Evolutionary conservation across 768 basidiomycete genomes (phyloP), one percentile per base, ranked within the genome.

Genomic region (Tephrocybe sp.): DNA sequence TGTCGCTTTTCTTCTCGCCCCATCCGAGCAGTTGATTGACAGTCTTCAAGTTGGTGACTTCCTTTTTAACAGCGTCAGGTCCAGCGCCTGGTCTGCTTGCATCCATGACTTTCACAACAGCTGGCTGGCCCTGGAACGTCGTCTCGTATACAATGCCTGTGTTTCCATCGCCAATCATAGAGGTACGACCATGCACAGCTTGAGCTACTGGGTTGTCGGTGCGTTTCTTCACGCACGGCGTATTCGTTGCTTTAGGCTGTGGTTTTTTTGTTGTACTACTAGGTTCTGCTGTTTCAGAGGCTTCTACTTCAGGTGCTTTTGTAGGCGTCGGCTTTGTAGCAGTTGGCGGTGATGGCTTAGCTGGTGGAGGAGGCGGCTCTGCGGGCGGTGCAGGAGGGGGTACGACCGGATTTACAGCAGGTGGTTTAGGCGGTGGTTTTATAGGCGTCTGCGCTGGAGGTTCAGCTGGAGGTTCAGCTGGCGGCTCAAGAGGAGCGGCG

Each of bases 1-100:
- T 39, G 4, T 39, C 33, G 17, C n/a, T 41, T 31, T 40, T 33
- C 51, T 52, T 52, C 38, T 45, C 42, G n/a, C 45, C 51, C 45
- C 51, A 52, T 5, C 43, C 51, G 1, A 52, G 20, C 5, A 51
- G 33, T 19, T 46, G 51, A 7, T 16, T 33, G 19, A 52, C 51
- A 9, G 31, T 30, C 26, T 31, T 33, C 20, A 52, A 45, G 13
- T 46, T 40, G 20, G 30, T 20, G 0, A 39, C 39, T 35, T 52
- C 51, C 14, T 35, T 46, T 14, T 17, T 48, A 13, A 48, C 48
- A 9, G 14, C 30, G 10, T 48, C 39, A 9, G 39, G 31, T 12
- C 17, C n/a, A 17, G 23, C 39, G 39, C 48, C 39, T 3, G 39
- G 48, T 8, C 1, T 1, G 4, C 19, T 31, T 4, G 39, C 39